These are phyloP conservation scores for Coemansia sp. DNA, from an alignment of 192 early-diverging fungal genomes.

Conservation along the genomic window DNA sequence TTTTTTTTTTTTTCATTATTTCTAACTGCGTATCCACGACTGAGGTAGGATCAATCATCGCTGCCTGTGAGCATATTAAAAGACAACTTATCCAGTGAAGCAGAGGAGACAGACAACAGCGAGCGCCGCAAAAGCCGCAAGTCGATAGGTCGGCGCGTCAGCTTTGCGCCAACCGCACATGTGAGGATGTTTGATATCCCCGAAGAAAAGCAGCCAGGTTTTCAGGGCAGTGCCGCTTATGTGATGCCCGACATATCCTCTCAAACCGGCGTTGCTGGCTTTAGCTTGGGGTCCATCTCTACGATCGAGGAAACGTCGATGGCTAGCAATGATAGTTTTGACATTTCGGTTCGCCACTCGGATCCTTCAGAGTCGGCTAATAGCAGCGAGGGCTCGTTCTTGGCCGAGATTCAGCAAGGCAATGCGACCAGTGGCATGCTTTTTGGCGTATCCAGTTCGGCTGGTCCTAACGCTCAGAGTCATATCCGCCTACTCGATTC, in stretches of 20 bases:
- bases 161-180: conserved; percentile 53
- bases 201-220: conserved; percentile 31
- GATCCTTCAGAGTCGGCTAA: conserved; percentile 40
- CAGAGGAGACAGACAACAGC: background rate
- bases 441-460: background rate
- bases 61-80: conserved; percentile 30
- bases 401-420: background rate
- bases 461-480: background rate
- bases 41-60: conserved; percentile 19
- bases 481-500: background rate
- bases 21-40: background rate
- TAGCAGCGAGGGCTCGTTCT: conserved; percentile 39
- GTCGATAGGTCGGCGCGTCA: conserved; percentile 46
- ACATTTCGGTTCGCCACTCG: conserved; percentile 50
- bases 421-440: background rate
- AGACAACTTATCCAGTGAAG: conserved; percentile 11
- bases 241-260: conserved; percentile 50
- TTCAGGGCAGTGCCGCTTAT: conserved; percentile 26
- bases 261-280: conserved; percentile 41
- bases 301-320: conserved; percentile 47
- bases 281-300: conserved; percentile 38
- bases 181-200: conserved; percentile 53
- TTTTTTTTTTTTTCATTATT: background rate
- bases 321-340: conserved; percentile 51
- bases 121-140: conserved; percentile 46